Percentiles rank a stretch among this genome's conserved stretches.
Conservation (phyloP, 495 filamentous ascomycete genomes). For the Pyrenopolyporus hunteri region DNA sequence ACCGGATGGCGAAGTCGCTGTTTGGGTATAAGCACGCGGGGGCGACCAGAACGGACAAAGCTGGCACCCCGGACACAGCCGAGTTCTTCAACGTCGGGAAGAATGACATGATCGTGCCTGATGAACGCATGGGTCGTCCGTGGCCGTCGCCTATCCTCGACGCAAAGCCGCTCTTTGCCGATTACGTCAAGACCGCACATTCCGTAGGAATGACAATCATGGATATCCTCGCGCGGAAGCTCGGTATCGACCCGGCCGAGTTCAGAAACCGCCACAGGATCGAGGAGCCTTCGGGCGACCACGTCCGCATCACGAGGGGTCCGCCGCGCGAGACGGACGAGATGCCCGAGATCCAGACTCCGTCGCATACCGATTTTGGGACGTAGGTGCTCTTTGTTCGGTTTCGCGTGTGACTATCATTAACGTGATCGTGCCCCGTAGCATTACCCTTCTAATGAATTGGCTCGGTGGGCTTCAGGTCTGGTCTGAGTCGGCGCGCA, state of each 20-base stretch:
- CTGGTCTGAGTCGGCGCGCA: conserved; percentile 48
- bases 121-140: conserved; percentile 45
- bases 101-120: conserved; percentile 57
- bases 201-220: conserved; percentile 56
- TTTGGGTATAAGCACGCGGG: conserved; percentile 66
- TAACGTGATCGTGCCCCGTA: conserved; percentile 14
- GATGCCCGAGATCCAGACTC: conserved; percentile 43
- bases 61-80: conserved; percentile 61
- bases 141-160: conserved; percentile 55
- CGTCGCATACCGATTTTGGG: conserved; percentile 46
- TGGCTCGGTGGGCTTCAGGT: conserved; percentile 66
- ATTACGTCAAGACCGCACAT: conserved; percentile 59
- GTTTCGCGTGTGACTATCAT: neutral
- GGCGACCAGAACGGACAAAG: conserved; percentile 54
- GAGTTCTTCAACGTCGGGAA: conserved; percentile 68
- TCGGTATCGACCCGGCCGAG: conserved; percentile 56
- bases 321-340: conserved; percentile 36
- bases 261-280: conserved; percentile 58
- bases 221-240: conserved; percentile 54
- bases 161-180: conserved; percentile 48
- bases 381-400: conserved; percentile 52
- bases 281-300: conserved; percentile 59
- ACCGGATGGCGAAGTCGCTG: conserved; percentile 52
- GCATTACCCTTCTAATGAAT: conserved; percentile 65
- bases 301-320: conserved; percentile 58